Evolutionary conservation across 768 basidiomycete species (phyloP), one percentile per base, ranked within the genome.

Genomic region (Gyrodon lividus): DNA sequence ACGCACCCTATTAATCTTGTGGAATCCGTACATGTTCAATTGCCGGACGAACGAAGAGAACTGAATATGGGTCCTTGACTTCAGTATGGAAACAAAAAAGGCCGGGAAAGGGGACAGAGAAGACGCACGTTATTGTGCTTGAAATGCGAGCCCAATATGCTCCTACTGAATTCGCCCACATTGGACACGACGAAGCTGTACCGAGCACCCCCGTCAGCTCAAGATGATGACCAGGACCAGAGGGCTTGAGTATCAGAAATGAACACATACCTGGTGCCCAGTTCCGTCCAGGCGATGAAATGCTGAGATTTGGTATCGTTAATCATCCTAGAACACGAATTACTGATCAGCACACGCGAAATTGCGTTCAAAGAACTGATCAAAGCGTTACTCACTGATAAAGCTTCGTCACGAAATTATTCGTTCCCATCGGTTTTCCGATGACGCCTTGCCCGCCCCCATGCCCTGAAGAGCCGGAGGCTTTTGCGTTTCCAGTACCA

Each of bases 21-120:
- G 91, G 70, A 95, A 96, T 35, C 92, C 92, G 61, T 94, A 96
- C 90, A 94, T 95, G 74, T 96, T 95, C 49, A 95, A 78, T 68
- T 95, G 93, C 51, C 94, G 84, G 37, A 95, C 92, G 69, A 97
- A 97, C 63, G 89, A 92, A 9, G 92, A 92, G 68, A 97, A 96
- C 85, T 96, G 63, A 8, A 38, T 52, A 49, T 43, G 48, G 30
- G 46, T 22, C 44, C 28, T n/a, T 40, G 26, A 48, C 48, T 49
- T 55, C 41, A 57, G 23, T 13, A 53, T 17, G 34, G 46, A 42
- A 40, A 41, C 33, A 53, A 51, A n/a, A n/a, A n/a, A n/a, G n/a
- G n/a, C n/a, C n/a, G 56, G 54, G 24, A 34, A 41, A 33, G 35
- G 13, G 41, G 13, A 22, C 31, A 41, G 48, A 5, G 34, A 20